Conservation (phyloP, 2,329 filamentous ascomycete genomes). For the Aspergillus clavatus region DNA sequence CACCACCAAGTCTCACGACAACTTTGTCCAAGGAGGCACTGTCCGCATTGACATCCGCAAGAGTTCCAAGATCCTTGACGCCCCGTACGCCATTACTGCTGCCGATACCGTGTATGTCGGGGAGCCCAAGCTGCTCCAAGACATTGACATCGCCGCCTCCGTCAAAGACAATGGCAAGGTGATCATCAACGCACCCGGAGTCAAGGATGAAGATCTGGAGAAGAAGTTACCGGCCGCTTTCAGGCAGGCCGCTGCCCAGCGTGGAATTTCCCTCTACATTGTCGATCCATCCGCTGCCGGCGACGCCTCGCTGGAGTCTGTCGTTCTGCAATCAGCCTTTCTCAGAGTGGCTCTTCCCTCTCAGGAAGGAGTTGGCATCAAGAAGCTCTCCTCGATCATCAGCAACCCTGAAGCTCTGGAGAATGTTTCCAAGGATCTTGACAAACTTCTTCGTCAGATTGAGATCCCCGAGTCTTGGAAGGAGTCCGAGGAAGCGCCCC, state of each 20-base stretch:
- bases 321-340: slow-evolving; percentile 77
- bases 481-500: slow-evolving; percentile 52
- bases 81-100: slow-evolving; percentile 72
- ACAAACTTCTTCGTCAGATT: slow-evolving; percentile 65
- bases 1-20: slow-evolving; percentile 56
- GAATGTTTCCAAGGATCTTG: slow-evolving; percentile 56
- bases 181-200: slow-evolving; percentile 68
- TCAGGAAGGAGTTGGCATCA: slow-evolving; percentile 56
- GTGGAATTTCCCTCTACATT: slow-evolving; percentile 66
- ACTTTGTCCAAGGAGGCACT: slow-evolving; percentile 66
- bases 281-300: slow-evolving; percentile 67
- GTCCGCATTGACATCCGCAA: slow-evolving; percentile 80
- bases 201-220: slow-evolving; percentile 85
- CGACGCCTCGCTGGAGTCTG: slow-evolving; percentile 61
- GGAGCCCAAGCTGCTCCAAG: slow-evolving; percentile 71
- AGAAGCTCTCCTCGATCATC: slow-evolving; percentile 61
- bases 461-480: slow-evolving; percentile 78
- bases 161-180: slow-evolving; percentile 68
- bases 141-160: slow-evolving; percentile 67
- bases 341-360: slow-evolving; percentile 69
- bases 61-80: slow-evolving; percentile 76
- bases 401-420: slow-evolving; percentile 59
- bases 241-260: slow-evolving; percentile 66
- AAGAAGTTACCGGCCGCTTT: slow-evolving; percentile 70
- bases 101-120: slow-evolving; percentile 77